Conservation (phyloP, 345 rosid genomes). For the Brassica juncea region DNA sequence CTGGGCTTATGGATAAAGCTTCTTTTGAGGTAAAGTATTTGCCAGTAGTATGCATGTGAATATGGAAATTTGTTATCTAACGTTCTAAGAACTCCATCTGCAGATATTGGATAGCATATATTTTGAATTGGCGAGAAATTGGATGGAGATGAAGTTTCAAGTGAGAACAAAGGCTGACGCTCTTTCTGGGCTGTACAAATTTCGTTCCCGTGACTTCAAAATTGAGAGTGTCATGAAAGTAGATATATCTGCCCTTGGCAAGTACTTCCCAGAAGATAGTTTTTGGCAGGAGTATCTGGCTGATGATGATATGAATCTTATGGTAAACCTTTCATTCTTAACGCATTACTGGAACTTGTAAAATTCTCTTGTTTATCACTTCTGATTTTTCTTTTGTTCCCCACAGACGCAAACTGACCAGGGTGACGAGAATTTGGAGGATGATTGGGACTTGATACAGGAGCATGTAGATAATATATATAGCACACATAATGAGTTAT, state of each 20-base stretch:
- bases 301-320: slow-evolving; percentile 56
- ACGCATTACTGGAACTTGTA: slow-evolving; percentile 13
- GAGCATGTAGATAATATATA: slow-evolving; percentile 59
- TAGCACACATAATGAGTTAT: slow-evolving; percentile 65
- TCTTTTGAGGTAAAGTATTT: slow-evolving; percentile 63
- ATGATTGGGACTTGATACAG: slow-evolving; percentile 66
- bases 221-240: slow-evolving; percentile 76
- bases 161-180: slow-evolving; percentile 57
- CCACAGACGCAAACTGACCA: slow-evolving; percentile 54
- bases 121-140: slow-evolving; percentile 56
- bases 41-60: slow-evolving; percentile 11
- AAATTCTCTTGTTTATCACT: neutral
- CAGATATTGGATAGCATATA: slow-evolving; percentile 73
- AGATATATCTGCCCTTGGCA: slow-evolving; percentile 60
- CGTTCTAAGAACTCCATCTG: slow-evolving; percentile 34
- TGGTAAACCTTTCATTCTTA: slow-evolving; percentile 46
- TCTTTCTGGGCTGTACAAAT: slow-evolving; percentile 64
- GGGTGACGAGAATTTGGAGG: slow-evolving; percentile 56
- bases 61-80: slow-evolving; percentile 28
- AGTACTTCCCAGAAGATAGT: slow-evolving; percentile 58
- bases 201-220: slow-evolving; percentile 74
- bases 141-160: slow-evolving; percentile 82
- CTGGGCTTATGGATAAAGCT: slow-evolving; percentile 55
- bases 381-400: slow-evolving; percentile 16
- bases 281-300: slow-evolving; percentile 74